A percentile compares a stretch with the other conserved stretches of the same genome.
phyloP scores from a whole-genome alignment of 192 early-diverging fungal species.

The Kickxella alabastrina region DNA sequence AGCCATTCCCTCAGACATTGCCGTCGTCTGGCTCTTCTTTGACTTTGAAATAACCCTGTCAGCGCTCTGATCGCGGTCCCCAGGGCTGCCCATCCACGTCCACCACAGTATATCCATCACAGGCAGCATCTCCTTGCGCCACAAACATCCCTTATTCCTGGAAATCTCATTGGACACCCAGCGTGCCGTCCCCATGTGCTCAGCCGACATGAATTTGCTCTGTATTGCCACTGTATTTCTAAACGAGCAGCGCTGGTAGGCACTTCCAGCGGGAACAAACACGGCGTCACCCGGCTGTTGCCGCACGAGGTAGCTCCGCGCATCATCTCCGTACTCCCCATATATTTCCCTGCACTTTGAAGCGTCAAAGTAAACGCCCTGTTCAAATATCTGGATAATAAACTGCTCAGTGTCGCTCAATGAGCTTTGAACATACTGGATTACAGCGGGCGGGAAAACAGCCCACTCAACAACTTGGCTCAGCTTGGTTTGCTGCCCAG shows the following conservation, averaged over 20 bases:
- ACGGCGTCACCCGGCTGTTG: slow-evolving; percentile 67
- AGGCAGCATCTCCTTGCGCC: slow-evolving; percentile 25
- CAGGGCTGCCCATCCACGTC: slow-evolving; percentile 28
- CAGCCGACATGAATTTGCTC: slow-evolving; percentile 59
- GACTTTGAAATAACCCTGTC: neutral
- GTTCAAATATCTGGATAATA: neutral
- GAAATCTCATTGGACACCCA: slow-evolving; percentile 11
- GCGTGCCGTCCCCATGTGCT: slow-evolving; percentile 26
- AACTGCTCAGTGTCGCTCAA: slow-evolving; percentile 23
- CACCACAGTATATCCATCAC: slow-evolving; percentile 47
- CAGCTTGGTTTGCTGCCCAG: too few relatives aligned
- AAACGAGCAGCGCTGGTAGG: slow-evolving; percentile 62
- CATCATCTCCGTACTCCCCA: slow-evolving; percentile 20
- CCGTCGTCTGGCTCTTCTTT: neutral
- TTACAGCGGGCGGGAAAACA: slow-evolving; percentile 49
- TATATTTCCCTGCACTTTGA: slow-evolving; percentile 24
- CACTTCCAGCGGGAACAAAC: slow-evolving; percentile 71
- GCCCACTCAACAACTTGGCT: slow-evolving; percentile 62
- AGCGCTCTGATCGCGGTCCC: neutral
- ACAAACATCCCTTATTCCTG: neutral
- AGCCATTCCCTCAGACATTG: neutral
- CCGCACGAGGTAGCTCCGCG: slow-evolving; percentile 55
- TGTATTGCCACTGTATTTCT: slow-evolving; percentile 58
- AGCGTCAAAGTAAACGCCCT: slow-evolving; percentile 7
- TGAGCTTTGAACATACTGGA: slow-evolving; percentile 31